These are phyloP conservation scores for Cetradonia linearis DNA, from an alignment of 495 filamentous ascomycete genomes.

Conservation along the genomic window DNA sequence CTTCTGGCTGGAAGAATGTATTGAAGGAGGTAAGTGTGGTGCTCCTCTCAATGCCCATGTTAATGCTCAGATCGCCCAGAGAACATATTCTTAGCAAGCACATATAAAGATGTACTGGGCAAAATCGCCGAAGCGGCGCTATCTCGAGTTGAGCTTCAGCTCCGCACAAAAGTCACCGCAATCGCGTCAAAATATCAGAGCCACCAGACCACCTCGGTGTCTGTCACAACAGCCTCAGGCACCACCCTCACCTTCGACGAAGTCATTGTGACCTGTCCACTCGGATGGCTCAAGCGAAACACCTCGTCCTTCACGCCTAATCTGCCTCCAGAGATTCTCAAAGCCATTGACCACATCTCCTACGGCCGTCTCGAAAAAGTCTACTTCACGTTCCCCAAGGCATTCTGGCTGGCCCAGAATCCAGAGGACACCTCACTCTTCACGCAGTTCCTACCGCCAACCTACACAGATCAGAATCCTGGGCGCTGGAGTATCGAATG, in stretches of 20 bases:
- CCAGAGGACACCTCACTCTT: constrained; percentile 34
- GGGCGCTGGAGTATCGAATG: constrained; percentile 62
- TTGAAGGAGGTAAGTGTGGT: constrained; percentile 63
- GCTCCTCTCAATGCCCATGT: neutral
- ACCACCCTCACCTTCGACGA: constrained; percentile 60
- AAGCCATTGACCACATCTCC: constrained; percentile 67
- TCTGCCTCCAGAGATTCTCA: constrained; percentile 52
- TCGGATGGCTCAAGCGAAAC: constrained; percentile 84
- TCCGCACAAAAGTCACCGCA: constrained; percentile 45
- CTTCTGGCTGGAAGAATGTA: constrained; percentile 90
- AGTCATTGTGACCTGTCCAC: constrained; percentile 71
- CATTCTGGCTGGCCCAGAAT: constrained; percentile 47
- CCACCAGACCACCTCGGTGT: constrained; percentile 31
- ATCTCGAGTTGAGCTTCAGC: constrained; percentile 50
- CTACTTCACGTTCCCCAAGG: constrained; percentile 72
- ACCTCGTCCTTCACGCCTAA: constrained; percentile 56
- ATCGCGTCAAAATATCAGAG: constrained; percentile 32
- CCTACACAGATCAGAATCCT: constrained; percentile 54
- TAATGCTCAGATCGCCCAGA: constrained; percentile 38
- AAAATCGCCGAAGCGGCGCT: constrained; percentile 54
- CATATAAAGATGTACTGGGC: constrained; percentile 67
- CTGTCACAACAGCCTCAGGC: constrained; percentile 45
- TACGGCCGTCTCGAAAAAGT: constrained; percentile 90
- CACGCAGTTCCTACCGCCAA: constrained; percentile 58
- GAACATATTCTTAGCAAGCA: constrained; percentile 80